Evolutionary conservation across 2,329 filamentous ascomycete genomes (phyloP).

Genomic region (Fusarium begoniae): DNA sequence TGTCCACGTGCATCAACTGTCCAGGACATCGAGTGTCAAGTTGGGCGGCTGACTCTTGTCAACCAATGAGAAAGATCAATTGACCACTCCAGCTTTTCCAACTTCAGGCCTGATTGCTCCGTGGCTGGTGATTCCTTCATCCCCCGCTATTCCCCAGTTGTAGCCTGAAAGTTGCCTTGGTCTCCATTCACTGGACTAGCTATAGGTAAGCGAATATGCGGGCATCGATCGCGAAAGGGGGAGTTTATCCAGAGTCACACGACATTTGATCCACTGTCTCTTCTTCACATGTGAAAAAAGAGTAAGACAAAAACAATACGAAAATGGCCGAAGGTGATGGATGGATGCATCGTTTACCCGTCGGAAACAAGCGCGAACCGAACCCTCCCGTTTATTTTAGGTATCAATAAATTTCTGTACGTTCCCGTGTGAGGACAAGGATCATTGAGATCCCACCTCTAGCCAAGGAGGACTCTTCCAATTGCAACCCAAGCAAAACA

Average conservation of each 20-base stretch:
- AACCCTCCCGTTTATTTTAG: not conserved
- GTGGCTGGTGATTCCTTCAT: conserved; percentile 6
- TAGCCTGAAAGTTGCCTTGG: not conserved
- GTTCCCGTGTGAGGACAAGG: not conserved
- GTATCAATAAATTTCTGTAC: not conserved
- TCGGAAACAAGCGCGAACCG: not conserved
- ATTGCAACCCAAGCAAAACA: not conserved
- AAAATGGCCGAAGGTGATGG: conserved; percentile 6
- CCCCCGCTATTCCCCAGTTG: conserved; percentile 7
- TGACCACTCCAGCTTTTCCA: conserved; percentile 20
- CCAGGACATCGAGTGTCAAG: conserved; percentile 3
- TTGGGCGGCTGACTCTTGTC: conserved; percentile 25
- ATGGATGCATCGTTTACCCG: not conserved
- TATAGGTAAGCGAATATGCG: not conserved
- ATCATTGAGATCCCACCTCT: not conserved
- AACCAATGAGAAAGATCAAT: conserved; percentile 27
- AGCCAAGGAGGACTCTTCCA: not conserved
- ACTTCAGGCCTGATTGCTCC: not conserved
- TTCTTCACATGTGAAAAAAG: conserved; percentile 5
- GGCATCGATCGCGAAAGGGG: not conserved
- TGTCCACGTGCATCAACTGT: conserved; percentile 23
- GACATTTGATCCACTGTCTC: not conserved
- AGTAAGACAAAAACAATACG: not conserved
- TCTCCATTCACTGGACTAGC: not conserved
- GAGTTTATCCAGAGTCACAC: not conserved